Conservation (phyloP, 225 moss, liverwort and hornwort genomes). For the Ulota crispa region DNA sequence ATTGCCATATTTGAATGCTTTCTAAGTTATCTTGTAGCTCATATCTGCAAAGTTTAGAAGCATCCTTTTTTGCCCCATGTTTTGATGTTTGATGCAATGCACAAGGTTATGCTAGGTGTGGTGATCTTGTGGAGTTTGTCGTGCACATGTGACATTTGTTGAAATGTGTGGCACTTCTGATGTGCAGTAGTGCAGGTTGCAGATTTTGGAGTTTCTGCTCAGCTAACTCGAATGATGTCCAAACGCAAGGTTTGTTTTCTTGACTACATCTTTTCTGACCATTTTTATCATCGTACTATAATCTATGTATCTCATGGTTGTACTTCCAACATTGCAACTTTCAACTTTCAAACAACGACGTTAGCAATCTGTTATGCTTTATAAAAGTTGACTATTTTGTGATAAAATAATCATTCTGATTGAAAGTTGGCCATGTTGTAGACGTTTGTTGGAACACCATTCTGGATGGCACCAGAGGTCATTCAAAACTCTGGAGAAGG, state of each 20-base stretch:
- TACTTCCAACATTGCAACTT: not conserved
- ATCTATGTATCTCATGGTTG: not conserved
- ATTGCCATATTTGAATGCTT: too few relatives aligned
- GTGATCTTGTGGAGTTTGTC: too few relatives aligned
- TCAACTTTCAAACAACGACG: too few relatives aligned
- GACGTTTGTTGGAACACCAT: conserved; percentile 98
- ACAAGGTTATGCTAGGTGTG: too few relatives aligned
- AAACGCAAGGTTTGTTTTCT: conserved; percentile 77
- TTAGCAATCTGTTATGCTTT: not conserved
- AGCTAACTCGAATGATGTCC: conserved; percentile 89
- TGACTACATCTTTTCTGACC: not conserved
- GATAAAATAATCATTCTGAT: conserved; percentile 22
- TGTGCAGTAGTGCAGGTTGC: conserved; percentile 77
- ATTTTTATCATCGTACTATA: too few relatives aligned
- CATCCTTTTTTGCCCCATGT: too few relatives aligned
- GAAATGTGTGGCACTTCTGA: conserved; percentile 39
- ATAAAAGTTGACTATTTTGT: not conserved
- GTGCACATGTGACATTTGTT: conserved; percentile 3
- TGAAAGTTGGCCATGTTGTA: conserved; percentile 38
- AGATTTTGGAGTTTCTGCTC: conserved; percentile 99
- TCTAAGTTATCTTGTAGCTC: too few relatives aligned
- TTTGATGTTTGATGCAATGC: too few relatives aligned
- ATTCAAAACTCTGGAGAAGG: conserved; percentile 94
- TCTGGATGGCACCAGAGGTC: conserved; percentile 99
- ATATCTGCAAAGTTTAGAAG: not conserved